A percentile compares a stretch with the other conserved stretches of the same genome.
These are phyloP conservation scores for Pseudotulostoma volvatum DNA, from an alignment of 495 filamentous ascomycete species.

Conservation along the genomic window DNA sequence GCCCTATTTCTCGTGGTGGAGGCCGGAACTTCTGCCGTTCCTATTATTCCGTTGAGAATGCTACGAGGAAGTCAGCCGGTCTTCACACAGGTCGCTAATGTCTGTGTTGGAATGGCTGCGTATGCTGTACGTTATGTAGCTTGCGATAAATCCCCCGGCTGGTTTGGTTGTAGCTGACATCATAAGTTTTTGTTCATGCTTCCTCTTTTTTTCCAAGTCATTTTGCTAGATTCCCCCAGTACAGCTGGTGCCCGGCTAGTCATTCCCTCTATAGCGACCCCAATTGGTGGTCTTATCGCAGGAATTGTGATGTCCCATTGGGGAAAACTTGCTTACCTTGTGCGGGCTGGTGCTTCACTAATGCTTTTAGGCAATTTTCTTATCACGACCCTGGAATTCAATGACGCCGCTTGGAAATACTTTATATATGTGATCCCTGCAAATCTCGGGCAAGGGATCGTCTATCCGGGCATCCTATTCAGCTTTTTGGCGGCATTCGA, in stretches of 20 bases:
- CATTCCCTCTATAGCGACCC: slow-evolving; percentile 45
- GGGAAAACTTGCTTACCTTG: slow-evolving; percentile 39
- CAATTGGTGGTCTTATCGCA: slow-evolving; percentile 41
- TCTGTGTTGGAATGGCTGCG: slow-evolving; percentile 43
- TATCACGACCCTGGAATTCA: slow-evolving; percentile 36
- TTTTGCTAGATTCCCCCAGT: slow-evolving; percentile 43
- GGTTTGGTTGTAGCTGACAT: background rate
- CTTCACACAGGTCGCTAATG: slow-evolving; percentile 40
- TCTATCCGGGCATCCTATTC: slow-evolving; percentile 46
- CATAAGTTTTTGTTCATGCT: slow-evolving; percentile 49
- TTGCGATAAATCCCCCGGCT: background rate
- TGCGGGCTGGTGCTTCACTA: slow-evolving; percentile 36
- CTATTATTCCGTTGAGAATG: slow-evolving; percentile 54
- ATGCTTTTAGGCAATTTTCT: slow-evolving; percentile 45
- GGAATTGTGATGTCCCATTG: slow-evolving; percentile 49
- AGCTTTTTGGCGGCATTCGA: slow-evolving; percentile 47
- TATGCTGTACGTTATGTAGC: slow-evolving; percentile 38
- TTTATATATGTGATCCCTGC: slow-evolving; percentile 45
- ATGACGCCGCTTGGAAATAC: slow-evolving; percentile 47
- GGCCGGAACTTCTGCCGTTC: slow-evolving; percentile 47
- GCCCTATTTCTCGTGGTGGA: slow-evolving; percentile 48
- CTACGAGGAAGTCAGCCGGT: slow-evolving; percentile 34
- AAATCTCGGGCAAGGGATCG: slow-evolving; percentile 47
- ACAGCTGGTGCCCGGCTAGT: slow-evolving; percentile 42
- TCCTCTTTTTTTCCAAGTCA: slow-evolving; percentile 47